Evolutionary conservation across 2,329 filamentous ascomycete species (phyloP), one percentile per base, ranked within the genome.

Genomic region (Aureobasidium uvarum): DNA sequence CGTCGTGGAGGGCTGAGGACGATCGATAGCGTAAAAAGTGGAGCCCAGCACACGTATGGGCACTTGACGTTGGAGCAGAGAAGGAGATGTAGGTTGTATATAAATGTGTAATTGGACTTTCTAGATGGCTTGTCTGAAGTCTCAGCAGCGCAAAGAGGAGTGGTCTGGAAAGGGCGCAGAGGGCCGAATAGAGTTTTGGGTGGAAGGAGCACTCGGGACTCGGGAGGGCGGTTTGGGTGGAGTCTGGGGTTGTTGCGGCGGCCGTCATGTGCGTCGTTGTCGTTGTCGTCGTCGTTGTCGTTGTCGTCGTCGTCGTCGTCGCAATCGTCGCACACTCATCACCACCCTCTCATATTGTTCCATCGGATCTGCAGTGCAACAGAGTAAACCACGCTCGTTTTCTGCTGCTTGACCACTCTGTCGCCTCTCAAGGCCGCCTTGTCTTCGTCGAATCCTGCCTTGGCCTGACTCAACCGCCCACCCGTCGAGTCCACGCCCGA

Each of bases 261-360:
- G 54, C 7, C 50, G 50, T 58, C 25, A 36, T 43, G 23, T 56
- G 36, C 23, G 38, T 43, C 38, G 16, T 36, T 13, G 54, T 38
- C 38, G 39, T 41, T 13, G 54, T 38, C 38, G 39, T 41, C 8
- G 18, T 36, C 20, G 36, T 43, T 23, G n/a, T 58, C 39, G 54
- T 58, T 13, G 54, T 38, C 38, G 39, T 41, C 8, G 18, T 36
- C 20, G 36, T 43, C 38, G n/a, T 58, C 39, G 54, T 58, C 54
- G 54, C 54, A 56, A 43, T 38, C 25, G 31, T 58, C 54, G 28
- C 54, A 28, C 54, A 31, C 39, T 45, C 39, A 41, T 60, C 56
- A 28, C 5, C 41, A 41, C 14, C 56, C n/a, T 16, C 23, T 11
- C 41, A 38, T 60, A 60, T 50, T 60, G 28, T 23, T 48, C 6